Evolutionary conservation across 2,329 filamentous ascomycete genomes (phyloP).

Genomic region (Aspergillus versicolor): DNA sequence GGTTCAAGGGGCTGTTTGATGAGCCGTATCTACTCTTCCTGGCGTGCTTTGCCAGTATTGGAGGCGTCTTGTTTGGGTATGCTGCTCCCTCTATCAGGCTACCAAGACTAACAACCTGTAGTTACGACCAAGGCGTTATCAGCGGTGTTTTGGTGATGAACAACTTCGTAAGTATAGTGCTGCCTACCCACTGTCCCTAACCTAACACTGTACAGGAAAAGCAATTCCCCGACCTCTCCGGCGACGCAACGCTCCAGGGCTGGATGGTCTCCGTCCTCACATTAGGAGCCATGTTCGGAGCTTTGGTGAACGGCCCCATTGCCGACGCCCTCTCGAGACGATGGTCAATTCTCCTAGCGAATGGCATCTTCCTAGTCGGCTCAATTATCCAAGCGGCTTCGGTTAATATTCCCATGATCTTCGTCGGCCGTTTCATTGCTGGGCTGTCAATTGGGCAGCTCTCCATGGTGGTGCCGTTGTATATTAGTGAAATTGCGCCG

Average conservation of each 20-base stretch:
- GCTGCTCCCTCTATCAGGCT: no score
- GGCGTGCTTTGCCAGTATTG: neutral
- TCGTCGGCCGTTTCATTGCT: slow-evolving; percentile 37
- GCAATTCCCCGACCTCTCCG: neutral
- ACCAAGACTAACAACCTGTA: no score
- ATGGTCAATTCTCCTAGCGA: neutral
- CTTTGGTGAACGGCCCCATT: neutral
- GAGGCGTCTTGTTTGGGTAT: neutral
- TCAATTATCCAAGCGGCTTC: slow-evolving; percentile 41
- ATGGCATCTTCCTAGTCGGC: slow-evolving; percentile 41
- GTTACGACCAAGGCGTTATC: neutral
- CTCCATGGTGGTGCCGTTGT: slow-evolving; percentile 48
- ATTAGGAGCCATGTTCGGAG: neutral
- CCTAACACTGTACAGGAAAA: neutral
- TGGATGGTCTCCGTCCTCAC: neutral
- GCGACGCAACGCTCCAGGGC: neutral
- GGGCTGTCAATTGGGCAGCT: slow-evolving; percentile 40
- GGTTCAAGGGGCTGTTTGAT: neutral
- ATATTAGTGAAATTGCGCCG: slow-evolving; percentile 49
- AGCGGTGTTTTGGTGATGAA: neutral
- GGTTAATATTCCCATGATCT: slow-evolving; percentile 26
- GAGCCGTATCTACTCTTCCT: neutral
- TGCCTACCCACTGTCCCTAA: accelerated
- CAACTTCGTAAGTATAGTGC: neutral
- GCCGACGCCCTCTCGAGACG: neutral